Percentiles rank a stretch among this genome's conserved stretches.
Evolutionary conservation across 306 rosid species (phyloP).

Genomic region (Quercus gilva): DNA sequence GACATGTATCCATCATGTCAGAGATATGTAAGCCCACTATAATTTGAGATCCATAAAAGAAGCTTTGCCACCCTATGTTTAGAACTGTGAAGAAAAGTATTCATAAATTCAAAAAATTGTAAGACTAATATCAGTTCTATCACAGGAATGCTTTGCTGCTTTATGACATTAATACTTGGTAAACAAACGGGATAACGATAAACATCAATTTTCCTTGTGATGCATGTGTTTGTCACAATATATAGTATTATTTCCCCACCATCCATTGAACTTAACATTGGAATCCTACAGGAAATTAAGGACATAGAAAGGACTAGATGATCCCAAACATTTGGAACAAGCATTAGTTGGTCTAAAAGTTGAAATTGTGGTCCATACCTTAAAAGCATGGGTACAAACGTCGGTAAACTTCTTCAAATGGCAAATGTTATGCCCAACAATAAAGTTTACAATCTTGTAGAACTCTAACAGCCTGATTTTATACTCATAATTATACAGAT

Average conservation of each 20-base stretch:
- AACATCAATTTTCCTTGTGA: background rate
- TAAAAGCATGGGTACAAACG: background rate
- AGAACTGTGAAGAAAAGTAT: no score
- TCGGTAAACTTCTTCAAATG: background rate
- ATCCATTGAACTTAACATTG: background rate
- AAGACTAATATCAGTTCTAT: no score
- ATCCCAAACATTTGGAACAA: background rate
- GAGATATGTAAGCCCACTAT: no score
- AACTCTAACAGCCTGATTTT: background rate
- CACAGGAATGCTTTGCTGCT: no score
- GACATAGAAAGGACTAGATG: background rate
- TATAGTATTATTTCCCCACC: background rate
- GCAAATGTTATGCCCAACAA: background rate
- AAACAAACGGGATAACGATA: background rate
- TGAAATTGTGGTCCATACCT: background rate
- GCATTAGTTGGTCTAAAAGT: background rate
- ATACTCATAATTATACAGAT: background rate
- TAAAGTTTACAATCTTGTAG: background rate
- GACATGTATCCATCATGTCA: no score
- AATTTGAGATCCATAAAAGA: no score
- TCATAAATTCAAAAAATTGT: no score
- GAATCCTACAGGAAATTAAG: background rate
- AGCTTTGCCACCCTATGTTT: no score
- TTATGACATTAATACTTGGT: background rate
- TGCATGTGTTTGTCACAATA: background rate